Base-by-base conservation (phyloP, 371 early-diverging fungal genomes). In the Syncephalis plumigaleata region DNA sequence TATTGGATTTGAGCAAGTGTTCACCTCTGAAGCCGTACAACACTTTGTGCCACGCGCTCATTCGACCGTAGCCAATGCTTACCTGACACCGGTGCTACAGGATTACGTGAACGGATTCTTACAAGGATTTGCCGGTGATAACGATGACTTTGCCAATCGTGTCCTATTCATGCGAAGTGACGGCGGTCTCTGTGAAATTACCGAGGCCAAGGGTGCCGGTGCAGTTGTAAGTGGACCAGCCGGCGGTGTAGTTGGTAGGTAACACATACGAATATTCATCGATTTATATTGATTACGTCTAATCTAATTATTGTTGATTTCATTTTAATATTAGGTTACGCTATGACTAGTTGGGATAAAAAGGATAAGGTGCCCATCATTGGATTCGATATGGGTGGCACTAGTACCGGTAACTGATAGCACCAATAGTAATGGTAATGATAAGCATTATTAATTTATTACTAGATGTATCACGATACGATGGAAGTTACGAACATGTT, bases 381-480 rank as follows among this genome's bases (percentile, higher is more conserved):
- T 56, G 93, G 93, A 0, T 91, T 96, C 53, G 97, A 94, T 65
- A 92, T 93, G 90, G 95, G 94, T 22, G 90, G 90, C 15, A 92
- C 92, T 0, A 82, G 83, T 51, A 93, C 96, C 13, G 66, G 66
- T 65, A 47, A 51, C 11, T 31, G 31, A 37, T 13, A 21, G 4
- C 13, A 23, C n/a, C 24, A 11, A 1, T 22, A 22, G 13, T 18
- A 9, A 18, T 21, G 9, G 9, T 39, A 15, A 13, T 26, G 18
- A 18, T 2, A 15, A 24, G 1, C 15, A 44, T 24, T 42, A 40
- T 13, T 22, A n/a, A 21, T 50, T 16, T 36, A n/a, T 20, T 22
- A 45, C 45, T 31, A 51, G 97, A 97, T 64, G 92, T 94, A 1
- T 88, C 90, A 21, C 72, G 97, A 2, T 97, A 73, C 63, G 87